These are phyloP conservation scores for Jamesozyma piceae DNA, from an alignment of 805 yeast genomes.

Conservation along the genomic window DNA sequence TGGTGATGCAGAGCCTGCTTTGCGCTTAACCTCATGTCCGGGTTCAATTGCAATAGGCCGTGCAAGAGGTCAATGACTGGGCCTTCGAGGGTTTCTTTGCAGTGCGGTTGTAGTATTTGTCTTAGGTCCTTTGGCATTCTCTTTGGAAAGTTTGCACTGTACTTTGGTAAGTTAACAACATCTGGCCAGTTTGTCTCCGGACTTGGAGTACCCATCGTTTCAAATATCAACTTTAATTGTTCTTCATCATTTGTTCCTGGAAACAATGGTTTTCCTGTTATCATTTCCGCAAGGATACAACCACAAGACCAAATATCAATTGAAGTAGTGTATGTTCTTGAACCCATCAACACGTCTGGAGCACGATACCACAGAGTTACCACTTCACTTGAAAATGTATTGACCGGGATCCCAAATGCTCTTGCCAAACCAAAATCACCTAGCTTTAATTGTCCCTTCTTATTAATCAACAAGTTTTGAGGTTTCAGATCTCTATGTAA, in stretches of 20 bases:
- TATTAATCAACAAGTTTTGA: constrained; percentile 87
- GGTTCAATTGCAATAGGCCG: constrained; percentile 41
- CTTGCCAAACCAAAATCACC: constrained; percentile 94
- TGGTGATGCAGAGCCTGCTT: constrained; percentile 42
- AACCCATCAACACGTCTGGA: constrained; percentile 91
- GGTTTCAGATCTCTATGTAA: constrained; percentile 95
- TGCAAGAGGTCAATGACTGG: constrained; percentile 25
- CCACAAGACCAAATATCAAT: constrained; percentile 99
- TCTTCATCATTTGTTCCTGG: constrained; percentile 98
- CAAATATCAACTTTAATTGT: constrained; percentile 87
- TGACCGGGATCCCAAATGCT: constrained; percentile 93
- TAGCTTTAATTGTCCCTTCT: constrained; percentile 85
- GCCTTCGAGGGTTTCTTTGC: constrained; percentile 23
- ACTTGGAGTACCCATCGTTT: constrained; percentile 87
- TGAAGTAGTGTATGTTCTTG: constrained; percentile 94
- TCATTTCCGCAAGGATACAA: constrained; percentile 96
- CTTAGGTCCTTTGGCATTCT: constrained; percentile 67
- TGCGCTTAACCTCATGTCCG: constrained; percentile 45
- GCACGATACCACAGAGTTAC: constrained; percentile 97
- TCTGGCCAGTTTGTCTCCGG: constrained; percentile 88
- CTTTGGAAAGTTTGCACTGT: constrained; percentile 85
- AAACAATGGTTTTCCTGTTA: constrained; percentile 85
- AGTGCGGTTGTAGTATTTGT: constrained; percentile 23
- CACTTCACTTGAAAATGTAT: constrained; percentile 96
- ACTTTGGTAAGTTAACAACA: constrained; percentile 82